Percentiles rank a stretch among this genome's conserved stretches.
These are phyloP conservation scores for Kodamaea arcana DNA, from an alignment of 1,139 yeast species.

Conservation along the genomic window DNA sequence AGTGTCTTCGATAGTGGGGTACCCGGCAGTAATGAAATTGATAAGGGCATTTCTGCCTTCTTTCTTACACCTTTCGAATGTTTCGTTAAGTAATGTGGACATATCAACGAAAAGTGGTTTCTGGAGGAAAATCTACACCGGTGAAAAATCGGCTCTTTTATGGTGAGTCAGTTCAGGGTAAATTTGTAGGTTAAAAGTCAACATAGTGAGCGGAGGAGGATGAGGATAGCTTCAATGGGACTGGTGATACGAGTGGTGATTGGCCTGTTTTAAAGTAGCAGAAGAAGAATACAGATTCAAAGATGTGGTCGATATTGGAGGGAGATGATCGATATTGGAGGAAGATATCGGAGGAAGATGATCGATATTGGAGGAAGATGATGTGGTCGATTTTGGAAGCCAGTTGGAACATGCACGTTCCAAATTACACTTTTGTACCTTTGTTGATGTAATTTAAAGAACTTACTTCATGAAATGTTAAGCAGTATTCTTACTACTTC, in stretches of 20 bases:
- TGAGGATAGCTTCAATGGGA: no score
- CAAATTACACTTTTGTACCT: no score
- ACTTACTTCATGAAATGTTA: no score
- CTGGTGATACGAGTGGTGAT: neutral
- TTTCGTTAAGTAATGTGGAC: conserved; percentile 66
- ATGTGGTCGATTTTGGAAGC: no score
- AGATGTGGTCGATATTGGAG: neutral
- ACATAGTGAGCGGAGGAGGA: no score
- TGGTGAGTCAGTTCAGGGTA: conserved; percentile 21
- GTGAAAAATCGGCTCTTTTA: conserved; percentile 4
- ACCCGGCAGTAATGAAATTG: conserved; percentile 93
- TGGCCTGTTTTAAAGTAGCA: no score
- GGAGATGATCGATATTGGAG: neutral
- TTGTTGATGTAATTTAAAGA: no score
- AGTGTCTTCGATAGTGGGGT: conserved; percentile 83
- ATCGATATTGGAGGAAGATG: no score
- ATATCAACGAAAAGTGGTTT: conserved; percentile 24
- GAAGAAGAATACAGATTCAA: neutral
- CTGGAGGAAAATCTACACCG: neutral
- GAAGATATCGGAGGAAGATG: no score
- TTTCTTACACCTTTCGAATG: conserved; percentile 65
- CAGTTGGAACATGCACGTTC: no score
- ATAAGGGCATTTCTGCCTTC: conserved; percentile 86
- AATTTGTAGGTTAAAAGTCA: conserved; percentile 3
- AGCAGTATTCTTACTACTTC: no score